A percentile compares a stretch with the other conserved stretches of the same genome.
Evolutionary conservation across 2,329 filamentous ascomycete species (phyloP).

Genomic region (Aspergillus bombycis): DNA sequence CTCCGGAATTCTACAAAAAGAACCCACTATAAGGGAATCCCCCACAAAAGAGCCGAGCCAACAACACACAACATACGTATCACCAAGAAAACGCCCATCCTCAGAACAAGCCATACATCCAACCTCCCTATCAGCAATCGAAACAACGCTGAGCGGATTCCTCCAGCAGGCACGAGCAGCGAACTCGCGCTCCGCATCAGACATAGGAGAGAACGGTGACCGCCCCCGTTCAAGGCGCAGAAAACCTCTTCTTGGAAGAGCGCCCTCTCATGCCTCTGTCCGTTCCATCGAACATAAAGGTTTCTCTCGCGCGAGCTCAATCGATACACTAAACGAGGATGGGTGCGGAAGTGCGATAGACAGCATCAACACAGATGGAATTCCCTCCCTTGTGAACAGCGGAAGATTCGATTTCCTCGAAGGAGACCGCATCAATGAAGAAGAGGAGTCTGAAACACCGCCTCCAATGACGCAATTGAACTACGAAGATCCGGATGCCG

Average conservation of each 20-base stretch:
- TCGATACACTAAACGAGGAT: constrained; percentile 53
- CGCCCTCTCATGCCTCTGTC: constrained; percentile 43
- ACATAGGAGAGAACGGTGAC: constrained; percentile 24
- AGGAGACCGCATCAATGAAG: constrained; percentile 24
- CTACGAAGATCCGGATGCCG: constrained; percentile 55
- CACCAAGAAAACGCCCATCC: constrained; percentile 22
- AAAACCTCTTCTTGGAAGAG: constrained; percentile 47
- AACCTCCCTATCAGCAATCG: constrained; percentile 33
- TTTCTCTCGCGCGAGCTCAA: constrained; percentile 51
- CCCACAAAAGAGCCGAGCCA: constrained; percentile 3
- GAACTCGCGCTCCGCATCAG: constrained; percentile 32
- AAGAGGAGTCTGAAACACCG: constrained; percentile 39
- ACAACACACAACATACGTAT: not conserved
- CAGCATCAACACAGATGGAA: constrained; percentile 29
- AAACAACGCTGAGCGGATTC: constrained; percentile 45
- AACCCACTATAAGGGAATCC: not conserved
- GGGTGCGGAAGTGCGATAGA: constrained; percentile 43
- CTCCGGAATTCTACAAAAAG: not conserved
- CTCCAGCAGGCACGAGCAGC: constrained; percentile 43
- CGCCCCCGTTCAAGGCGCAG: constrained; percentile 28
- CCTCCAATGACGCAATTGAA: constrained; percentile 52
- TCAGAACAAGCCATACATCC: constrained; percentile 18
- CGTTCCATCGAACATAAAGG: constrained; percentile 27
- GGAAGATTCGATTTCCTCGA: constrained; percentile 36
- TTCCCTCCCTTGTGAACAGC: constrained; percentile 36